A percentile compares a stretch with the other conserved stretches of the same genome.
These are phyloP conservation scores for Pichia gijzeniarum DNA, from an alignment of 805 yeast genomes.

Conservation along the genomic window DNA sequence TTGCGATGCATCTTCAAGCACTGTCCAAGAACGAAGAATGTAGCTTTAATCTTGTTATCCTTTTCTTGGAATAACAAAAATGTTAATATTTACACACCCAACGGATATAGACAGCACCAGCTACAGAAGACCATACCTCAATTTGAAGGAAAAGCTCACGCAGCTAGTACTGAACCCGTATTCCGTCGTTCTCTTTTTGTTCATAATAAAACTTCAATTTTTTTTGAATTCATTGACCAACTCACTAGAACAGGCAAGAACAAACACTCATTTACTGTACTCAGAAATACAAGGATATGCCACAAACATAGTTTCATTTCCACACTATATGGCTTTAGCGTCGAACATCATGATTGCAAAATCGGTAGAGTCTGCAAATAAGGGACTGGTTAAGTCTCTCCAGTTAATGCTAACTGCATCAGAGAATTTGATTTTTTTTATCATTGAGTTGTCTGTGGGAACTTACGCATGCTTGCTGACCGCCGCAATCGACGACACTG, in stretches of 20 bases:
- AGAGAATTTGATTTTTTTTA: constrained; percentile 54
- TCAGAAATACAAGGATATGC: constrained; percentile 36
- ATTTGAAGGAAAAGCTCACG: constrained; percentile 46
- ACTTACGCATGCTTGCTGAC: constrained; percentile 80
- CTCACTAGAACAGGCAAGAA: constrained; percentile 36
- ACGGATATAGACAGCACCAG: constrained; percentile 3
- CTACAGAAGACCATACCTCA: constrained; percentile 36
- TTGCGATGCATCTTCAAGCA: too few species aligned
- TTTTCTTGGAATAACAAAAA: too few species aligned
- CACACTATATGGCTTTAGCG: constrained; percentile 49
- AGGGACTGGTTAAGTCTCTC: constrained; percentile 39
- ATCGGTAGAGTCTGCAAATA: constrained; percentile 42
- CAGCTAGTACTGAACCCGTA: constrained; percentile 65
- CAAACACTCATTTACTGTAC: constrained; percentile 40
- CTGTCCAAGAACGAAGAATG: too few species aligned
- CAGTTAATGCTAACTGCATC: constrained; percentile 46
- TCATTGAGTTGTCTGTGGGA: constrained; percentile 70
- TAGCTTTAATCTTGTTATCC: too few species aligned
- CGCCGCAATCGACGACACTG: constrained; percentile 66
- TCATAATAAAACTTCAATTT: constrained; percentile 53
- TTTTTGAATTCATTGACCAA: constrained; percentile 43
- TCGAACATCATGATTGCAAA: constrained; percentile 47
- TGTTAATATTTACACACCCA: constrained; percentile 9
- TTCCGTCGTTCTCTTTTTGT: constrained; percentile 48
- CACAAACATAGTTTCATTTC: constrained; percentile 36